Evolutionary conservation across 2,329 filamentous ascomycete genomes (phyloP), one percentile per base, ranked within the genome.

Genomic region (Chrysosporium keratinophilum): DNA sequence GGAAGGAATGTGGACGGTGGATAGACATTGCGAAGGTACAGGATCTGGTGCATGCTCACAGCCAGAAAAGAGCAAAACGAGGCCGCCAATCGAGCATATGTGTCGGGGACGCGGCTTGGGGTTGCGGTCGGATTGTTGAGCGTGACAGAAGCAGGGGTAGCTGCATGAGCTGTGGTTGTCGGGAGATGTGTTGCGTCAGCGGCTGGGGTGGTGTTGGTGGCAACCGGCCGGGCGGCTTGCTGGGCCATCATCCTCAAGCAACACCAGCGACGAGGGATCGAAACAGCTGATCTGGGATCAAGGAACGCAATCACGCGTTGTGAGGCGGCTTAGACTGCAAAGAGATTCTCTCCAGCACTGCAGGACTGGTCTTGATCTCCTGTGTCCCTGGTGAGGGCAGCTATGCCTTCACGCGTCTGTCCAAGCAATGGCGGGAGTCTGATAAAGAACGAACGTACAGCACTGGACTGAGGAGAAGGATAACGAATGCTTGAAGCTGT

Each of bases 11-110:
- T 87, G 28, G 80, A 71, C 47, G 73, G 69, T 0, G 90, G 88
- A 69, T 96, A 96, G 64, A 95, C 81, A 56, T 71, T 70, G 61
- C 90, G 86, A 64, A 93, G 82, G 74, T 83, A 91, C 61, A 95
- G 81, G 62, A 96, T 83, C 56, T 88, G 87, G 75, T 96, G 90
- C 59, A 91, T 81, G 62, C 86, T 80, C 58, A 91, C 82, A 57
- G 83, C 87, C 54, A 95, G 79, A 72, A 95, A 95, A 64, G 83
- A 80, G 57, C 79, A 80, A 71, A 95, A 90, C 50, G 83, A 80
- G 54, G 76, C 71, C 59, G 90, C 78, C 60, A 90, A 80, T 50
- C 74, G 67, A 67, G 77, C 64, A 73, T 81, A 72, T 44, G 73
- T 77, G 56, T 75, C 73, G 52, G 76, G 69, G 46, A 73, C 62